Evolutionary conservation across 1,284 basidiomycete genomes (phyloP).

Genomic region (Tetrapyrgos nigripes): DNA sequence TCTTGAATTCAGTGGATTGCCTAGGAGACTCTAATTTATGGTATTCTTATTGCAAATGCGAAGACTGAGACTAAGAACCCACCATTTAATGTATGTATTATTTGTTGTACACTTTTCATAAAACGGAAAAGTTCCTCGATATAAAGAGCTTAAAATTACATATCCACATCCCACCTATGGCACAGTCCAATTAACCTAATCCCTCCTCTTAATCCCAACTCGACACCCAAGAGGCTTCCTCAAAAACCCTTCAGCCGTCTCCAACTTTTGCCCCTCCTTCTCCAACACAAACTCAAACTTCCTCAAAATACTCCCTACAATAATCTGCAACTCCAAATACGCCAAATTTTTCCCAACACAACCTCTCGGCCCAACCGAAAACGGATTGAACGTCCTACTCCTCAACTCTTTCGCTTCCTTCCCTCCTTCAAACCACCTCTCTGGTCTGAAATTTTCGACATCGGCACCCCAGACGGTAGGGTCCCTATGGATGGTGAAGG

Average conservation of each 20-base stretch:
- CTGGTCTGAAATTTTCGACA: conserved; percentile 48
- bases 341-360: conserved; percentile 22
- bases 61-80: too few species aligned
- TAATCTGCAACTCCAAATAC: conserved; percentile 18
- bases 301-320: conserved; percentile 17
- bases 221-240: conserved; percentile 30
- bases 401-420: conserved; percentile 32
- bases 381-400: conserved; percentile 21
- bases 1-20: too few species aligned
- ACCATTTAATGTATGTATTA: too few species aligned
- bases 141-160: too few species aligned
- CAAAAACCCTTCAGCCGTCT: conserved; percentile 36
- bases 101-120: too few species aligned
- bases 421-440: conserved; percentile 49
- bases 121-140: too few species aligned
- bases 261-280: conserved; percentile 11
- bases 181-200: background rate
- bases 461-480: conserved; percentile 51
- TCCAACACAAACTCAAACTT: conserved; percentile 20
- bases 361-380: conserved; percentile 18
- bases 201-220: conserved; percentile 6
- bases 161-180: too few species aligned
- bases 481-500: conserved; percentile 54
- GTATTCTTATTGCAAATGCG: too few species aligned
- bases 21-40: too few species aligned